These are phyloP conservation scores for Trichoderma aggressivum DNA, from an alignment of 2,329 filamentous ascomycete genomes.

Conservation along the genomic window DNA sequence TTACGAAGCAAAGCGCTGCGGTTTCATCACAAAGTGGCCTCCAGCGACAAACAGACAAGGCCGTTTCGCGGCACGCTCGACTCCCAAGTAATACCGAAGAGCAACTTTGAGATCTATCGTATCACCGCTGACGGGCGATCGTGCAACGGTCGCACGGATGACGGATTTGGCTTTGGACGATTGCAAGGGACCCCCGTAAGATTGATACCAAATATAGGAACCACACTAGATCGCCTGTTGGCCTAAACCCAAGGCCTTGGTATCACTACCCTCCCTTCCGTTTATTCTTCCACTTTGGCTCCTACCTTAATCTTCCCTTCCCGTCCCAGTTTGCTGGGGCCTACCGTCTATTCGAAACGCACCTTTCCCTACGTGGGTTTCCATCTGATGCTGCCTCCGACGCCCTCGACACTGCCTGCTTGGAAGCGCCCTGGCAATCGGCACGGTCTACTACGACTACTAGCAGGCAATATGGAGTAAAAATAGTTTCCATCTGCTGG, in stretches of 20 bases:
- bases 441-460: neutral
- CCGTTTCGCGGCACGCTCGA: neutral
- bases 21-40: neutral
- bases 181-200: neutral
- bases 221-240: constrained; percentile 15
- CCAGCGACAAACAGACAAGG: neutral
- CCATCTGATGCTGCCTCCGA: constrained; percentile 9
- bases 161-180: constrained; percentile 9
- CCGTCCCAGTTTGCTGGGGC: constrained; percentile 10
- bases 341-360: neutral
- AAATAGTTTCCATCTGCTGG: neutral
- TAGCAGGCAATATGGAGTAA: constrained; percentile 1
- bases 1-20: neutral
- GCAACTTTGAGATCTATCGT: neutral
- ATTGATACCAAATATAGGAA: constrained; percentile 20
- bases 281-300: constrained; percentile 10
- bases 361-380: neutral
- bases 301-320: constrained; percentile 13
- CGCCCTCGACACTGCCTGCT: constrained; percentile 1
- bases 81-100: neutral
- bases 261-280: constrained; percentile 20
- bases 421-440: constrained; percentile 1
- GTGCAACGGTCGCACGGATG: constrained; percentile 18
- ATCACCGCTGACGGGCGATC: constrained; percentile 15
- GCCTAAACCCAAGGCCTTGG: constrained; percentile 19